Conservation (phyloP, 2,329 filamentous ascomycete genomes). For the Monosporascus sp. region DNA sequence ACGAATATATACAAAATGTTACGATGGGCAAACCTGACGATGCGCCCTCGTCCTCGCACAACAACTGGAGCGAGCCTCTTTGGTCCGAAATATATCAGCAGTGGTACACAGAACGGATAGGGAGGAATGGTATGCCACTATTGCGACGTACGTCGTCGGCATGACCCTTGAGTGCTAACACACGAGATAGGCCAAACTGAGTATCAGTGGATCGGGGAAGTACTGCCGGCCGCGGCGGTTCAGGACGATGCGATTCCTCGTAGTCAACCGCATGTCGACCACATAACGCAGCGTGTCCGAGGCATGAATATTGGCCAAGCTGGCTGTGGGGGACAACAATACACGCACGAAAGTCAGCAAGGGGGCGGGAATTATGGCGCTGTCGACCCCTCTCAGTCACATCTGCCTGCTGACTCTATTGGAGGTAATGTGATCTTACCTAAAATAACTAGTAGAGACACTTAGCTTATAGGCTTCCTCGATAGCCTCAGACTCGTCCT, state of each 20-base stretch:
- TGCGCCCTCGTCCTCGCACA: conserved; percentile 16
- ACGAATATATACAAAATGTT: conserved; percentile 21
- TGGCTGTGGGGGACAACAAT: conserved; percentile 6
- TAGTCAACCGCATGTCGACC: conserved; percentile 11
- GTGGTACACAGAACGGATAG: conserved; percentile 18
- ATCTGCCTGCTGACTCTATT: neutral
- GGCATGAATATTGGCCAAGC: conserved; percentile 12
- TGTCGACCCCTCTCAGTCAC: neutral
- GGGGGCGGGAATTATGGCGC: neutral
- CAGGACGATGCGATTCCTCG: conserved; percentile 19
- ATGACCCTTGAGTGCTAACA: conserved; percentile 8
- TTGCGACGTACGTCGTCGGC: conserved; percentile 1
- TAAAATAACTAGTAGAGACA: no score
- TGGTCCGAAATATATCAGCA: conserved; percentile 16
- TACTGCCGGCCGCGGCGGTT: conserved; percentile 2
- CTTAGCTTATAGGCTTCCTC: conserved; percentile 2
- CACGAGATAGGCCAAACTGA: conserved; percentile 13
- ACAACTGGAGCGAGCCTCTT: conserved; percentile 22
- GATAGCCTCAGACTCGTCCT: conserved; percentile 5
- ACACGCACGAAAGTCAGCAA: conserved; percentile 9
- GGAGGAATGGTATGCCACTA: conserved; percentile 19
- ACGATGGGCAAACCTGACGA: conserved; percentile 24
- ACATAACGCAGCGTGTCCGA: conserved; percentile 13
- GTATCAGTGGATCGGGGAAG: conserved; percentile 12
- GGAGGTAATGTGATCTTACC: neutral